Evolutionary conservation across 1,284 basidiomycete genomes (phyloP), one percentile per base, ranked within the genome.

Genomic region (Cutaneotrichosporon spelunceum): DNA sequence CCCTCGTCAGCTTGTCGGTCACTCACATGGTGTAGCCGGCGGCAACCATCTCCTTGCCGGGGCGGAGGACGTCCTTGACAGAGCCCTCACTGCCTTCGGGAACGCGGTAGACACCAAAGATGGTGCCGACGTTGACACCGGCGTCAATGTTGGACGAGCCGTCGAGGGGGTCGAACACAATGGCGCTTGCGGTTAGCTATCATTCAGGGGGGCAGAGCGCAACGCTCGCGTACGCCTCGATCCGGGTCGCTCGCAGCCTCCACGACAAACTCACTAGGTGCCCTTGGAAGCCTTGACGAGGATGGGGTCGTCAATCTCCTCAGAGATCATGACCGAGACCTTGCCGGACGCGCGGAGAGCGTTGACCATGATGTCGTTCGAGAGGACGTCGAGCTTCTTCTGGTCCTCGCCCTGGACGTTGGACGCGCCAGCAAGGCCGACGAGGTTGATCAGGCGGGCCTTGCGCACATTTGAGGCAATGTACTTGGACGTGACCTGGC

Each of bases 361-460:
- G 74, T 98, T 99, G 78, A 99, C 86, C 96, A 99, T 99, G 84
- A 99, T 99, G 78, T 99, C 94, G 80, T 99, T 99, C 24, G 93
- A 91, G 56, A 99, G 84, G 23, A 98, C 89, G 76, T 98, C 95
- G 61, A 99, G 85, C 82, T 99, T 99, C 85, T 99, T 99, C 84
- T 99, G 96, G 78, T 98, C 96, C 79, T 99, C 96, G 54, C 96
- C 96, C 80, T 96, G 93, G 14, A 96, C 90, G 77, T 99, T 99
- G 52, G 89, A 90, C 74, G 94, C 91, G 23, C 96, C 96, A 13
- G 96, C 96, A 23, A 94, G 84, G 36, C 96, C 96, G 70, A 99
- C 89, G 89, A 99, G 85, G 80, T 99, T 99, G 82, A 99, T 97
- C 69, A 99, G 83, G 59, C 95, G 87, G 27, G 96, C 95, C 81